Evolutionary conservation across 2,329 filamentous ascomycete species (phyloP).

Genomic region (Colletotrichum somersetense): DNA sequence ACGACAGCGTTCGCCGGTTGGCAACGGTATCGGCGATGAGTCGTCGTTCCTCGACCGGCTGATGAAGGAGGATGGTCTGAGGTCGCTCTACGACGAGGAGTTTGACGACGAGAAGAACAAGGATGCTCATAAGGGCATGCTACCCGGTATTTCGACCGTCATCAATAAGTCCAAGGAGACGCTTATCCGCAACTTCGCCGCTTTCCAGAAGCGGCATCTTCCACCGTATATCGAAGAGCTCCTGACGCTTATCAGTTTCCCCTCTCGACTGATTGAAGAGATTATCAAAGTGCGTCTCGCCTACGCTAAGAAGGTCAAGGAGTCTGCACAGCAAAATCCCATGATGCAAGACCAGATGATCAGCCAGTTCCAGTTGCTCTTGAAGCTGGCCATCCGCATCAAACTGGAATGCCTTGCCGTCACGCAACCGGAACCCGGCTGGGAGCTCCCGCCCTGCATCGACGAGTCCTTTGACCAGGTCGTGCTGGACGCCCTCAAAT

Average conservation of each 20-base stretch:
- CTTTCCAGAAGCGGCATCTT: slow-evolving; percentile 89
- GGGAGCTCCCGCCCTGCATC: slow-evolving; percentile 95
- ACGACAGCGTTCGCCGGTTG: slow-evolving; percentile 75
- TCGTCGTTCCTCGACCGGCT: slow-evolving; percentile 94
- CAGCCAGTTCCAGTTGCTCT: slow-evolving; percentile 91
- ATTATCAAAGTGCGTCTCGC: slow-evolving; percentile 92
- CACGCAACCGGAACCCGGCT: slow-evolving; percentile 88
- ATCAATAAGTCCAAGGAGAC: slow-evolving; percentile 95
- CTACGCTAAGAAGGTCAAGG: slow-evolving; percentile 95
- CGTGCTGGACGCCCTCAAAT: slow-evolving; percentile 92
- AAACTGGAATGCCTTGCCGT: slow-evolving; percentile 90
- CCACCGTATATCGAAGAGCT: slow-evolving; percentile 98
- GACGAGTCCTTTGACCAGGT: slow-evolving; percentile 96
- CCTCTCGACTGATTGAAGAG: slow-evolving; percentile 93
- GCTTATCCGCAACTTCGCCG: slow-evolving; percentile 85
- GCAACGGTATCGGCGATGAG: slow-evolving; percentile 85
- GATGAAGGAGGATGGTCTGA: slow-evolving; percentile 94
- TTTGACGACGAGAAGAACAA: slow-evolving; percentile 50
- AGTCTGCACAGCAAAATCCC: slow-evolving; percentile 89
- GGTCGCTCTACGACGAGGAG: slow-evolving; percentile 84
- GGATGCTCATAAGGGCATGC: slow-evolving; percentile 76
- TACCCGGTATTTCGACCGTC: slow-evolving; percentile 84
- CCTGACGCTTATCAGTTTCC: slow-evolving; percentile 96
- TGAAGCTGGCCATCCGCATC: slow-evolving; percentile 91
- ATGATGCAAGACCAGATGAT: slow-evolving; percentile 99